Base-by-base conservation (phyloP, 345 rosid genomes). In the Raphanus raphanistrum region DNA sequence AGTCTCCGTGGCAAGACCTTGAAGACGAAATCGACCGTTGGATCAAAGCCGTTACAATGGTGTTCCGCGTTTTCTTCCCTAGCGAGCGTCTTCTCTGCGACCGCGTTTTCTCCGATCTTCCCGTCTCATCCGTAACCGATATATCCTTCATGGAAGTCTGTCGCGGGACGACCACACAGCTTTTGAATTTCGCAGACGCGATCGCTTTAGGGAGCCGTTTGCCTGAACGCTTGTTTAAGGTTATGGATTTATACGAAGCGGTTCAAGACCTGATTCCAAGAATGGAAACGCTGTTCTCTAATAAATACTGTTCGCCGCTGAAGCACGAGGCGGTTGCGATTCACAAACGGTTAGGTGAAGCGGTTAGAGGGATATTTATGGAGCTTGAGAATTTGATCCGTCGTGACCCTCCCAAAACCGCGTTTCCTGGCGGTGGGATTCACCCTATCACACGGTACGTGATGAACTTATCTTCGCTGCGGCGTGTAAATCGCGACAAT, bases 131-230 rank as follows among this genome's bases (percentile, higher is more conserved):
- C 1, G 92, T 89, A 0, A 86, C 88, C 0, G 97, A 92, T 74
- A 81, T 88, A 38, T 90, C 94, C 4, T 94, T 94, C 84, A 94
- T 94, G 98, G 98, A 94, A 78, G 96, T 90, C 11, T 90, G 93
- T 74, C 92, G 98, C 1, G 94, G 93, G 2, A 70, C 93, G 4
- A 71, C 89, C 41, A 85, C 90, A 28, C 96, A 89, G 86, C 84
- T 94, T 33, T 84, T 92, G 45, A 90, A 83, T 68, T 94, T 94
- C 29, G 97, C 94, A 0, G 95, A 86, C 54, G 92, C 93, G 0
- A 71, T 94, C 16, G 93, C 98, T 1, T 84, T 88, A 1, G 95
- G 91, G 0, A 87, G 92, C 63, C 85, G 97, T 60, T 85, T 92
- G 2, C 98, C 98, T 1, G 98, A 92, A 82, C 85, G 95, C 10